These are phyloP conservation scores for Cryptosporidium felis DNA, from an alignment of 169 alveolate species.

Conservation along the genomic window DNA sequence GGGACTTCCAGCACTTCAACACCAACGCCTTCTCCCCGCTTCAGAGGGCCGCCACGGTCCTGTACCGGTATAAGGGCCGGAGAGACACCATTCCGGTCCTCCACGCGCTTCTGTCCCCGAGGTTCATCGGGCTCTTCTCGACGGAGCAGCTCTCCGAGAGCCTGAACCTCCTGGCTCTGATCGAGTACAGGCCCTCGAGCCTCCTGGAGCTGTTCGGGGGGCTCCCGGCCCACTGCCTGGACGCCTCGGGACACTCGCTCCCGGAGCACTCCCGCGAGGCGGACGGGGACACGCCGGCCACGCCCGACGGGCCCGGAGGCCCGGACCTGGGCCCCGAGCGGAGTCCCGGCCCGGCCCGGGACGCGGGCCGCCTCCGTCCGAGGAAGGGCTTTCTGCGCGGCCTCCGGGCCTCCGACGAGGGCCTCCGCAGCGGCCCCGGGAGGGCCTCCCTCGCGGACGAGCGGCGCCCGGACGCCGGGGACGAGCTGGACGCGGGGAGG, in stretches of 20 bases:
- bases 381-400: not conserved
- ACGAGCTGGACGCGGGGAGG: not conserved
- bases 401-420: too few relatives aligned
- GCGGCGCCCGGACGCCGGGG: not conserved
- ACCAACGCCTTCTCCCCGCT: conserved; percentile 50
- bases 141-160: conserved; percentile 11
- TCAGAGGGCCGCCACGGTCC: conserved; percentile 29
- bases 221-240: not conserved
- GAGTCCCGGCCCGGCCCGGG: too few relatives aligned
- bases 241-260: too few relatives aligned
- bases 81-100: conserved; percentile 38
- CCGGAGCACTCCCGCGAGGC: too few relatives aligned
- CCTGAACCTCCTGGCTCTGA: conserved; percentile 24
- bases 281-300: too few relatives aligned
- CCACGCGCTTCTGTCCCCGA: conserved; percentile 24
- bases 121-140: conserved; percentile 15
- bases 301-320: too few relatives aligned
- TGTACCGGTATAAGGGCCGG: conserved; percentile 21
- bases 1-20: conserved; percentile 36
- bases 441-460: not conserved
- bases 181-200: conserved; percentile 6
- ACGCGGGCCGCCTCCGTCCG: conserved; percentile 17
- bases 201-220: conserved; percentile 42
- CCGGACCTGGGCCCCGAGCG: too few relatives aligned
- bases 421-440: conserved; percentile 2